These are phyloP conservation scores for Claviceps sp. DNA, from an alignment of 2,329 filamentous ascomycete species.

Conservation along the genomic window DNA sequence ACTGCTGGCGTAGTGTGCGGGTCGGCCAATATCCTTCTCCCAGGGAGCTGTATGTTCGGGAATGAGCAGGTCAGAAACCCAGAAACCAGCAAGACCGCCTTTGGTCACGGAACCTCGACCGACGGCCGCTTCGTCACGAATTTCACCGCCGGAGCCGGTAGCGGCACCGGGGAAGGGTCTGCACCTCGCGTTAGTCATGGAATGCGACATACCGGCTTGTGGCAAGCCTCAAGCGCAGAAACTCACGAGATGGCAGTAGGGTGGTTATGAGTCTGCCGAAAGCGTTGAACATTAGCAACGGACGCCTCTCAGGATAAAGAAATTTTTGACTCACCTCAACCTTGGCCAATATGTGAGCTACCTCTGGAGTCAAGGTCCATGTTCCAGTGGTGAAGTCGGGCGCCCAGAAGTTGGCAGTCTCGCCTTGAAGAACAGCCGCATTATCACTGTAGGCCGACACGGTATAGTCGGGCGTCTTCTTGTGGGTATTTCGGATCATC, in stretches of 20 bases:
- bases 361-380: constrained; percentile 78
- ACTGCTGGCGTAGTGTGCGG: constrained; percentile 82
- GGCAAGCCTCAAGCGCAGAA: neutral
- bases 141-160: constrained; percentile 90
- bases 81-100: constrained; percentile 83
- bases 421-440: constrained; percentile 59
- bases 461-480: constrained; percentile 65
- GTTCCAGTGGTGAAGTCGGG: constrained; percentile 75
- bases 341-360: constrained; percentile 78
- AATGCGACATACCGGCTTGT: neutral
- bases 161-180: constrained; percentile 76
- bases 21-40: constrained; percentile 84
- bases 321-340: constrained; percentile 45
- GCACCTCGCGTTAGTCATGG: neutral
- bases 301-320: too few relatives aligned
- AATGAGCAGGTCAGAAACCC: constrained; percentile 86
- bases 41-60: constrained; percentile 72
- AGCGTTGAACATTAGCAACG: too few relatives aligned
- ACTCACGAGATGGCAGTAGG: constrained; percentile 72
- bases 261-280: constrained; percentile 68
- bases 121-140: constrained; percentile 88
- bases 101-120: constrained; percentile 88
- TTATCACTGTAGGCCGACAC: constrained; percentile 96
- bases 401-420: constrained; percentile 52
- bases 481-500: constrained; percentile 96